phyloP scores from a whole-genome alignment of 2,329 filamentous ascomycete genomes.

The Colletotrichum chrysophilum region DNA sequence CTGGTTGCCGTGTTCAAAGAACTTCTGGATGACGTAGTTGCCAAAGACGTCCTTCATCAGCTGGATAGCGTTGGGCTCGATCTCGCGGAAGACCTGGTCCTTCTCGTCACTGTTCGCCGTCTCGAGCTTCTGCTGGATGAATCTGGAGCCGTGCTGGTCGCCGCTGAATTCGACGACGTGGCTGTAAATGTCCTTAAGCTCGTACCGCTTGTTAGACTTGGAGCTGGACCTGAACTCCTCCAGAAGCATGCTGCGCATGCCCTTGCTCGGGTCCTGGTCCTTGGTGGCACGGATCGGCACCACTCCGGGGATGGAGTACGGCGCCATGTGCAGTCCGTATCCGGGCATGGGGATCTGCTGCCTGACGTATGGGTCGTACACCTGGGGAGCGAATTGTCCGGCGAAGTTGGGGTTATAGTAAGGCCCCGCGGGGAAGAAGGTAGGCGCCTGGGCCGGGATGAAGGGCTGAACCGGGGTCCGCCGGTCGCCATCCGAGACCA shows the following conservation, averaged over 20 bases:
- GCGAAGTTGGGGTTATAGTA: conserved; percentile 41
- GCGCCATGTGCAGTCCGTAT: conserved; percentile 37
- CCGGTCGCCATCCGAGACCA: conserved; percentile 41
- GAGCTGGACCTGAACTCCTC: conserved; percentile 80
- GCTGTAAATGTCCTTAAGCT: conserved; percentile 86
- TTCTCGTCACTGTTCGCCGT: conserved; percentile 96
- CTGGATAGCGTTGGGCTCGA: conserved; percentile 82
- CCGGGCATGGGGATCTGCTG: conserved; percentile 24
- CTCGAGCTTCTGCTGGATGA: conserved; percentile 92
- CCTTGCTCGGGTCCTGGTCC: conserved; percentile 64
- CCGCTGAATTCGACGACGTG: conserved; percentile 94
- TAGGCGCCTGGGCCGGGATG: conserved; percentile 28
- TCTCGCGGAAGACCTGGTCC: conserved; percentile 86
- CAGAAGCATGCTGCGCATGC: conserved; percentile 73
- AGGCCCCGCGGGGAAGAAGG: conserved; percentile 33
- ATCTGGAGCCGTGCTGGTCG: conserved; percentile 93
- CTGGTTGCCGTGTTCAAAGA: conserved; percentile 95
- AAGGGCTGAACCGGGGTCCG: conserved; percentile 38
- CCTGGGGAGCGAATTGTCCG: conserved; percentile 40
- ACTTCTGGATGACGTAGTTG: conserved; percentile 98
- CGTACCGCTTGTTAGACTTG: conserved; percentile 76
- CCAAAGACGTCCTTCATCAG: conserved; percentile 97
- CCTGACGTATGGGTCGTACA: conserved; percentile 35
- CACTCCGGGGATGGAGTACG: conserved; percentile 28
- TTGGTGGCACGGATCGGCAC: conserved; percentile 45